Evolutionary conservation across 345 rosid species (phyloP).

Genomic region (Euphorbia pulcherrima): DNA sequence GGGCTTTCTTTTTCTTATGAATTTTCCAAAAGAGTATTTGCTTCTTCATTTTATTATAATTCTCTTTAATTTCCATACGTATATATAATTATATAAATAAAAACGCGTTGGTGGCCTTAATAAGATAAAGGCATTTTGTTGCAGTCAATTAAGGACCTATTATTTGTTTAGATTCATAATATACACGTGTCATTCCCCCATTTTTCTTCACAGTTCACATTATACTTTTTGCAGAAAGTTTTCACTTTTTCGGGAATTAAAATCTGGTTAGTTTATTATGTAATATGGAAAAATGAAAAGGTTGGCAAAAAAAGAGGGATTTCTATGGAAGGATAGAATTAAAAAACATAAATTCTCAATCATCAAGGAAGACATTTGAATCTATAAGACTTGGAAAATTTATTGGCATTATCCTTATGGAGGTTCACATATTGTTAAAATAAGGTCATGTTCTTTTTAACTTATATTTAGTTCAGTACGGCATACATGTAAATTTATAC

Average conservation of each 20-base stretch:
- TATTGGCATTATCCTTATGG: not conserved
- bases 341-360: too few relatives aligned
- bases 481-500: too few relatives aligned
- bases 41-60: not conserved
- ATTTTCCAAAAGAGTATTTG: not conserved
- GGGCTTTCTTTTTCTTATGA: not conserved
- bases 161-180: not conserved
- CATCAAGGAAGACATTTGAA: not conserved
- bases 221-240: not conserved
- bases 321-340: too few relatives aligned
- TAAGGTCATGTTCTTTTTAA: too few relatives aligned
- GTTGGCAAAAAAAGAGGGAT: too few relatives aligned
- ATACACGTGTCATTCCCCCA: not conserved
- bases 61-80: too few relatives aligned
- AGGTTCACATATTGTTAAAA: not conserved
- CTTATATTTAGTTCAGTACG: too few relatives aligned
- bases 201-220: not conserved
- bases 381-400: not conserved
- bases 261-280: too few relatives aligned
- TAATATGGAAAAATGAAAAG: too few relatives aligned
- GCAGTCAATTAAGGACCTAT: conserved; percentile 4
- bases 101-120: conserved; percentile 5
- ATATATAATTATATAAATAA: not conserved
- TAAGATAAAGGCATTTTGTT: not conserved
- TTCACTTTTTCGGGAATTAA: not conserved